phyloP scores from a whole-genome alignment of 208 protist species.

The Leishmania amazonensis region DNA sequence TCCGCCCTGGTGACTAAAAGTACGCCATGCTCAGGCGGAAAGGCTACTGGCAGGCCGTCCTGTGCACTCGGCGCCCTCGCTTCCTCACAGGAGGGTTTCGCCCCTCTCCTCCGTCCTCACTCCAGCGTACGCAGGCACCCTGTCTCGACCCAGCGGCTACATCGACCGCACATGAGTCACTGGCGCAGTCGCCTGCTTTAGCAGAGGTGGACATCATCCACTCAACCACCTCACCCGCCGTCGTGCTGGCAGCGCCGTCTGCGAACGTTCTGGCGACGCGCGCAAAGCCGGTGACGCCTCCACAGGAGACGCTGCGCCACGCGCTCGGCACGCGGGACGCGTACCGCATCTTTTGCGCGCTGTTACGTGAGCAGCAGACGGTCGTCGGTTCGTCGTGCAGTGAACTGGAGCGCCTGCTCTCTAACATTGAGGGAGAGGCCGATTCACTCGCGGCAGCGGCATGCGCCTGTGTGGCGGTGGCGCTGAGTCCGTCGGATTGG shows the following conservation, averaged over 20 bases:
- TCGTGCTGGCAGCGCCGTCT: slow-evolving; percentile 1
- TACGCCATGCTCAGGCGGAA: background rate
- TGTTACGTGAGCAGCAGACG: slow-evolving; percentile 10
- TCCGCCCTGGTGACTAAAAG: background rate
- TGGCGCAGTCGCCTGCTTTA: background rate
- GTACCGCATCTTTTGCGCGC: slow-evolving; percentile 12
- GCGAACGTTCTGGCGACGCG: background rate
- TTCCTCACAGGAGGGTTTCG: background rate
- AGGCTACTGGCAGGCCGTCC: slow-evolving; percentile 3
- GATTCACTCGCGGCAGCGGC: slow-evolving; percentile 28
- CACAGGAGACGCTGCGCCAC: slow-evolving; percentile 3
- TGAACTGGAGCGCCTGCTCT: slow-evolving; percentile 17
- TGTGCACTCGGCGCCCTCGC: background rate
- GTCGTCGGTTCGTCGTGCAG: background rate
- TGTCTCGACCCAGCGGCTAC: background rate
- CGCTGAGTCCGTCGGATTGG: slow-evolving; percentile 31
- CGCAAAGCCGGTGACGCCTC: background rate
- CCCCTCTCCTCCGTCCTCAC: background rate
- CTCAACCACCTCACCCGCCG: background rate
- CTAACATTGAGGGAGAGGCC: slow-evolving; percentile 20
- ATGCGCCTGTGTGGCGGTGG: slow-evolving; percentile 47
- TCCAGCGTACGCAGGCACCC: background rate
- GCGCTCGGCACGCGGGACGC: slow-evolving; percentile 28
- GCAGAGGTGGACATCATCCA: background rate
- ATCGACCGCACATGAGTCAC: background rate